A percentile compares a stretch with the other conserved stretches of the same genome.
phyloP scores from a whole-genome alignment of 2,329 filamentous ascomycete genomes.

The Diplocarpon rosae region DNA sequence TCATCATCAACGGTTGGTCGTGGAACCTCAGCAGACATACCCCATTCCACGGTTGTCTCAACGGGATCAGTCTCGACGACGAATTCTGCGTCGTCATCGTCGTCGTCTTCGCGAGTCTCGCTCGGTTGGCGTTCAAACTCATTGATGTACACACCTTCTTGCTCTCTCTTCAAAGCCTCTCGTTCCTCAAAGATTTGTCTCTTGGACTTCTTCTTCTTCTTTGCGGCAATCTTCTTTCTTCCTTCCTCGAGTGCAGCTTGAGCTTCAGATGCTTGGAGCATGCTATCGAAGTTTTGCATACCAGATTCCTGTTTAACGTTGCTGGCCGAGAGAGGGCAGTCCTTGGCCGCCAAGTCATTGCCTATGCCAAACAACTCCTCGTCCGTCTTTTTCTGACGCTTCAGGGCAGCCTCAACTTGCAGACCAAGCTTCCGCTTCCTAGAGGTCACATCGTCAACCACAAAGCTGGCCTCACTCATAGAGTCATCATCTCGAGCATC shows the following conservation, averaged over 20 bases:
- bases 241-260: constrained; percentile 33
- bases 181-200: constrained; percentile 63
- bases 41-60: constrained; percentile 42
- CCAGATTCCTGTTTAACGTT: constrained; percentile 36
- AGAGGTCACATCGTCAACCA: constrained; percentile 44
- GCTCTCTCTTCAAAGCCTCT: constrained; percentile 46
- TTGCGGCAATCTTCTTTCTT: constrained; percentile 49
- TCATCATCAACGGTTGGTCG: constrained; percentile 57
- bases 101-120: constrained; percentile 27
- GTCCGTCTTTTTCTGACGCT: constrained; percentile 70
- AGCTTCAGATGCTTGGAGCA: constrained; percentile 38
- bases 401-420: constrained; percentile 58
- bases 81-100: constrained; percentile 25
- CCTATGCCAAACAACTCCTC: constrained; percentile 66
- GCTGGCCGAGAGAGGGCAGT: constrained; percentile 31
- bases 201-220: constrained; percentile 62
- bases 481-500: constrained; percentile 49
- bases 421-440: constrained; percentile 68
- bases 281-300: constrained; percentile 38
- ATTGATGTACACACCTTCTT: constrained; percentile 35
- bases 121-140: constrained; percentile 30
- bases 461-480: constrained; percentile 63
- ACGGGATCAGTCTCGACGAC: constrained; percentile 29
- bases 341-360: constrained; percentile 40
- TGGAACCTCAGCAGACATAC: constrained; percentile 46